phyloP scores from a whole-genome alignment of 2,329 filamentous ascomycete species.

The Diplodia sapinea region DNA sequence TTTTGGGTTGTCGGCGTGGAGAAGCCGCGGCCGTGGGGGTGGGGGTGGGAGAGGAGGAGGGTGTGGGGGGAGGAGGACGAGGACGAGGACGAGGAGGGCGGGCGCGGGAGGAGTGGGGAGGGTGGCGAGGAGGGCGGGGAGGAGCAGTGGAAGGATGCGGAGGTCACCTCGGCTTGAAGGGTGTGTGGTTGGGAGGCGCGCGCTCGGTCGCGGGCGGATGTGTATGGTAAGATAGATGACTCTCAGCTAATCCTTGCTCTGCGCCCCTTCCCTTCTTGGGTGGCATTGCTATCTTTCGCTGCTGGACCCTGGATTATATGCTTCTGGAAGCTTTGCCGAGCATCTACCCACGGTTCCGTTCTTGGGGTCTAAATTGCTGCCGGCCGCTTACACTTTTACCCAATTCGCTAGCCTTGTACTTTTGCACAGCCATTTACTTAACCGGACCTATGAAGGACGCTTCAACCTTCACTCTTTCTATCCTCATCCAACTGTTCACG shows the following conservation, averaged over 20 bases:
- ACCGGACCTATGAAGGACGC: too few relatives aligned
- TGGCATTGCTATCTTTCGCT: not conserved
- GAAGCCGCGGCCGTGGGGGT: conserved; percentile 32
- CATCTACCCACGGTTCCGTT: not conserved
- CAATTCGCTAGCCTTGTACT: not conserved
- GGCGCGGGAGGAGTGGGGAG: too few relatives aligned
- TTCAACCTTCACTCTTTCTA: too few relatives aligned
- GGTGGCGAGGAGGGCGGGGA: not conserved
- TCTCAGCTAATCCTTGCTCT: too few relatives aligned
- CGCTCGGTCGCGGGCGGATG: too few relatives aligned
- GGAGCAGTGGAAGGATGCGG: conserved; percentile 1
- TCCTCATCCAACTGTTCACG: too few relatives aligned
- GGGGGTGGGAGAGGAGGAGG: not conserved
- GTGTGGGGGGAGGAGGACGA: too few relatives aligned
- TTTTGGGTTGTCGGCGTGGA: conserved; percentile 34
- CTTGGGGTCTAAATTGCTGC: too few relatives aligned
- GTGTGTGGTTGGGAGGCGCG: too few relatives aligned
- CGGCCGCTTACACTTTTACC: not conserved
- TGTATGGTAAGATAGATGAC: too few relatives aligned
- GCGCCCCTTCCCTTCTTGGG: not conserved
- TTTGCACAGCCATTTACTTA: too few relatives aligned
- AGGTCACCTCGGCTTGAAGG: not conserved
- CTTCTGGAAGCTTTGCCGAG: not conserved
- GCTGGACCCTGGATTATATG: not conserved
- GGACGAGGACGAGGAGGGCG: not conserved